Evolutionary conservation across 306 rosid species (phyloP).

Genomic region (Medicago arabica): DNA sequence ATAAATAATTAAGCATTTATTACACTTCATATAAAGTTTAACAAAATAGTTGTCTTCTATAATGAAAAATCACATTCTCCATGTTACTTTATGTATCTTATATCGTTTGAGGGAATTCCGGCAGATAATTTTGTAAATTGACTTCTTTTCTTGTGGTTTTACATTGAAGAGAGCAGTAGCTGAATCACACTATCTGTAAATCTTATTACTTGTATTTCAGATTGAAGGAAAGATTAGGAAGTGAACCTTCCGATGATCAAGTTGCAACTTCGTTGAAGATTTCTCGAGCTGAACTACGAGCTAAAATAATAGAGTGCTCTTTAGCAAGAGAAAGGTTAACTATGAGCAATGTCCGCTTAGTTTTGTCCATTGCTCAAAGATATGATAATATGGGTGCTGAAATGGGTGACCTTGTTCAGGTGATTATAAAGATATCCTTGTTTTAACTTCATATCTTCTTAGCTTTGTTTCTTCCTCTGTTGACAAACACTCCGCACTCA

Average conservation of each 20-base stretch:
- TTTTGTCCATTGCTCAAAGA: constrained; percentile 92
- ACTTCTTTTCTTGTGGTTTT: constrained; percentile 29
- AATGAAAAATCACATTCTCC: constrained; percentile 8
- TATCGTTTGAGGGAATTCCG: constrained; percentile 28
- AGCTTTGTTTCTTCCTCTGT: constrained; percentile 20
- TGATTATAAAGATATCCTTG: constrained; percentile 35
- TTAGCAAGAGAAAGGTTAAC: constrained; percentile 92
- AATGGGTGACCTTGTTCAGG: constrained; percentile 98
- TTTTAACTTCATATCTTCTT: constrained; percentile 20
- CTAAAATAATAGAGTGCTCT: constrained; percentile 69
- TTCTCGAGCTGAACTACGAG: constrained; percentile 66
- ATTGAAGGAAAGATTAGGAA: constrained; percentile 77
- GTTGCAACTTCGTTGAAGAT: constrained; percentile 80
- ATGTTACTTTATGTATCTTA: neutral
- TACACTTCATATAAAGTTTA: too few species aligned
- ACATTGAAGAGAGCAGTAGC: constrained; percentile 18
- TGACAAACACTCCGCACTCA: constrained; percentile 7
- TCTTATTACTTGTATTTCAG: constrained; percentile 54
- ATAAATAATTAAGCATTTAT: too few species aligned
- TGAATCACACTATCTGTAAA: constrained; percentile 27
- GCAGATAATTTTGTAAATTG: constrained; percentile 19
- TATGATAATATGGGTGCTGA: constrained; percentile 92
- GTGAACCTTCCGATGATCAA: constrained; percentile 90
- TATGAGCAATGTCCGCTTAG: constrained; percentile 96
- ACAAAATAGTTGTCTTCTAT: too few species aligned